Evolutionary conservation across 495 filamentous ascomycete genomes (phyloP).

Genomic region (Cercophora sp.): DNA sequence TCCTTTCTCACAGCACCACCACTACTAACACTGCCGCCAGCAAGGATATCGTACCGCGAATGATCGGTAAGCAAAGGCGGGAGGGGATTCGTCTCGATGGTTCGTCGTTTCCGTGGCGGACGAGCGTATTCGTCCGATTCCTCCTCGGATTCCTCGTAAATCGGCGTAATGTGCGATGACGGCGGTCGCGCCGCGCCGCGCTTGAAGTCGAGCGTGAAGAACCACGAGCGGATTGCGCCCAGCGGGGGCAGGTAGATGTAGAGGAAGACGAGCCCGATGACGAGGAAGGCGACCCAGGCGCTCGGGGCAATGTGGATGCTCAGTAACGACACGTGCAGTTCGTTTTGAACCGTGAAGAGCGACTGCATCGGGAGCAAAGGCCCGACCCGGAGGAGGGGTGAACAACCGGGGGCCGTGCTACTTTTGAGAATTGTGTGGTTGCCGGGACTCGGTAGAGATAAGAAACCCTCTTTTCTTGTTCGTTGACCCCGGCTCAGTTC

Average conservation of each 20-base stretch:
- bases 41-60: slow-evolving; percentile 8
- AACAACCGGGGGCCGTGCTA: not conserved
- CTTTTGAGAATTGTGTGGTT: too few species aligned
- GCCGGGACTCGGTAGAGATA: too few species aligned
- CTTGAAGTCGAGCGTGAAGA: slow-evolving; percentile 14
- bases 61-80: slow-evolving; percentile 20
- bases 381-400: too few species aligned
- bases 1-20: too few species aligned
- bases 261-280: slow-evolving; percentile 47
- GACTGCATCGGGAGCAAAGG: slow-evolving; percentile 37
- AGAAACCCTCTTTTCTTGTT: too few species aligned
- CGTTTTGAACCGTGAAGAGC: slow-evolving; percentile 49
- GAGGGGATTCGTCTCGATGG: slow-evolving; percentile 21
- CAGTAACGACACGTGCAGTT: slow-evolving; percentile 44
- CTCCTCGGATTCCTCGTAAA: slow-evolving; percentile 19
- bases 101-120: slow-evolving; percentile 11
- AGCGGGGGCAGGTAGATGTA: slow-evolving; percentile 45
- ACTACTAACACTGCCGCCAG: too few species aligned
- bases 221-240: slow-evolving; percentile 14
- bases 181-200: not conserved
- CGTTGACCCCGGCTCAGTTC: too few species aligned
- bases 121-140: slow-evolving; percentile 4
- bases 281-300: slow-evolving; percentile 47
- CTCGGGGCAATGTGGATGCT: slow-evolving; percentile 51
- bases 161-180: slow-evolving; percentile 7